Evolutionary conservation across 2,329 filamentous ascomycete genomes (phyloP).

Genomic region (Trichoderma arundinaceum): DNA sequence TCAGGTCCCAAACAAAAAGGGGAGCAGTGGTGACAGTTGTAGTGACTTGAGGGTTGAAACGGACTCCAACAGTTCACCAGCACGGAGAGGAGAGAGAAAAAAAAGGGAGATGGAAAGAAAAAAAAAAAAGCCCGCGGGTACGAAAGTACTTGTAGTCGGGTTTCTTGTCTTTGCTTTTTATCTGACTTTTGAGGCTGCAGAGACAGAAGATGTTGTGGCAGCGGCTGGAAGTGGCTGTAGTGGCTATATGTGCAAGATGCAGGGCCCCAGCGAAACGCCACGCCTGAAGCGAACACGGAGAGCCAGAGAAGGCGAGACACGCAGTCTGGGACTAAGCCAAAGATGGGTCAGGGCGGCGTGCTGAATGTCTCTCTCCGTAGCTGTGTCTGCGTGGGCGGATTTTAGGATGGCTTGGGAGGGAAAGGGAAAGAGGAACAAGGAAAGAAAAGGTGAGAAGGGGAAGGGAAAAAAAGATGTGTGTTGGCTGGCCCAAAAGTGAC

Average conservation of each 20-base stretch:
- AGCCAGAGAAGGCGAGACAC: slow-evolving; percentile 23
- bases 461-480: slow-evolving; percentile 3
- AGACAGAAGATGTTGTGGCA: slow-evolving; percentile 12
- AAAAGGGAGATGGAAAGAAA: neutral
- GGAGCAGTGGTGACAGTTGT: neutral
- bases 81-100: neutral
- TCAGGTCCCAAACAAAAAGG: neutral
- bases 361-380: slow-evolving; percentile 24
- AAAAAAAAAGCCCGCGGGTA: neutral
- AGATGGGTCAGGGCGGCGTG: slow-evolving; percentile 19
- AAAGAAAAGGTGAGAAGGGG: slow-evolving; percentile 13
- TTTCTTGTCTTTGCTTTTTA: neutral
- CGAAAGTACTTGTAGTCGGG: neutral
- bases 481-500: slow-evolving; percentile 20
- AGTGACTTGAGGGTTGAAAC: neutral
- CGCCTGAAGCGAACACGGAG: slow-evolving; percentile 25
- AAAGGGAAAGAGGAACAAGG: neutral
- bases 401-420: neutral
- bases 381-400: neutral
- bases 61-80: too few species aligned
- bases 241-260: slow-evolving; percentile 28
- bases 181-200: neutral
- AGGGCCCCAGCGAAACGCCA: slow-evolving; percentile 26
- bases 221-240: slow-evolving; percentile 22
- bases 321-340: slow-evolving; percentile 18